Evolutionary conservation across 768 basidiomycete species (phyloP).

Genomic region (Strobilomyces dryophilus): DNA sequence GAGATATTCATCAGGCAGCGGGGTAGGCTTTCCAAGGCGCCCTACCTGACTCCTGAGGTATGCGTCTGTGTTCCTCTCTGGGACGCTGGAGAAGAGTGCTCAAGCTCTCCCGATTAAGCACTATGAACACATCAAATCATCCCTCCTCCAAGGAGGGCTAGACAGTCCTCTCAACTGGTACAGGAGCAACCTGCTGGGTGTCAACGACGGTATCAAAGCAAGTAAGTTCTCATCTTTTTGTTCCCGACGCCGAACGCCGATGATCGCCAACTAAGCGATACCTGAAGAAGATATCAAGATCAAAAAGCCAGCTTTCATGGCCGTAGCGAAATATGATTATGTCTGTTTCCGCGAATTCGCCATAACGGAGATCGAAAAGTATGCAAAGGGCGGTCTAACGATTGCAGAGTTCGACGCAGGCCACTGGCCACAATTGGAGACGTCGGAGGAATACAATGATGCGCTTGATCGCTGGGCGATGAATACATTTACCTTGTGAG

Average conservation of each 20-base stretch:
- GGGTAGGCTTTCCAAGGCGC: constrained; percentile 17
- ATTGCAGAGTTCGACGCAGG: constrained; percentile 33
- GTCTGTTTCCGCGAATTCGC: constrained; percentile 28
- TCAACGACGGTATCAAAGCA: constrained; percentile 27
- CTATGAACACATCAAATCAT: constrained; percentile 24
- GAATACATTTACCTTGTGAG: constrained; percentile 16
- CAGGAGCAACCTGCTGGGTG: constrained; percentile 24
- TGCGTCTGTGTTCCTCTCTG: background rate
- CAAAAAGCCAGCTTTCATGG: constrained; percentile 37
- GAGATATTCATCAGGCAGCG: constrained; percentile 29
- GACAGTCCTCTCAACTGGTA: constrained; percentile 38
- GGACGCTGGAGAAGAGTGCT: background rate
- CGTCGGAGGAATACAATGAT: constrained; percentile 31
- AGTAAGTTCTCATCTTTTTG: constrained; percentile 13
- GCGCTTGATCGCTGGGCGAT: constrained; percentile 34
- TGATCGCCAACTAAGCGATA: constrained; percentile 12
- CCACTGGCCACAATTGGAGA: constrained; percentile 38
- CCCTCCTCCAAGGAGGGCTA: constrained; percentile 31
- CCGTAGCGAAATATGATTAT: constrained; percentile 32
- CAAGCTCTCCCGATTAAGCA: constrained; percentile 18
- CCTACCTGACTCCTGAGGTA: constrained; percentile 35
- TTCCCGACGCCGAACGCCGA: background rate
- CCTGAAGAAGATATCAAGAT: constrained; percentile 26
- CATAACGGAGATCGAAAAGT: constrained; percentile 21
- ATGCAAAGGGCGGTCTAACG: constrained; percentile 27